Base-by-base conservation (phyloP, 129 eudicot species). In the Glebionis coronaria region DNA sequence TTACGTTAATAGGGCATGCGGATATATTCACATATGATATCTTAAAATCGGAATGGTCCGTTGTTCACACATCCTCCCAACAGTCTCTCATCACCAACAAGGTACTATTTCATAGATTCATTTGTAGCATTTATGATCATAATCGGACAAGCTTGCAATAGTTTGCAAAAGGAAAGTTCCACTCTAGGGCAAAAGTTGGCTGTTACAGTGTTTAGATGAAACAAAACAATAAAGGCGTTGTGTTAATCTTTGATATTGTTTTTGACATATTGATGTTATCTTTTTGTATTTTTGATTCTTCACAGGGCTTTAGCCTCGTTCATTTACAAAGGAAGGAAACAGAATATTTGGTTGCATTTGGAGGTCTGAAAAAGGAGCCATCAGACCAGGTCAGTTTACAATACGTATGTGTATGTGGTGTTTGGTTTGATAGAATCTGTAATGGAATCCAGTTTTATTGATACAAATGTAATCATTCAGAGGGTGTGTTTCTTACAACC, bases 271-370 rank as follows among this genome's bases (percentile, higher is more conserved):
- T 35, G 42, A 35, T 35, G 42, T 9, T 9, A 5, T 5, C 7
- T 35, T 35, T 35, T 35, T 1, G 42, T 35, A 5, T 35, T 35
- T 35, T 8, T 35, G 42, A 8, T 9, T 61, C 65, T 67, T 52
- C 49, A 74, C 82, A 92, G 98, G 98, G 91, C 44, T 88, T 92
- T 68, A 88, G 98, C 78, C 95, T 92, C 15, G 96, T 86, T 72
- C 87, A 88, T 58, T 77, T 84, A 73, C 98, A 88, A 70, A 77
- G 81, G 45, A 92, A 88, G 80, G 96, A 88, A 62, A 80, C 83
- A 50, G 90, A 92, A 76, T 84, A 73, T 65, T 86, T 92, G 82
- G 89, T 92, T 77, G 96, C 95, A 58, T 92, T 92, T 79, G 98
- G 98, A 55, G 98, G 98, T 61, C 63, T 80, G 64, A 92, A 85